Percentiles rank a stretch among this genome's conserved stretches.
These are phyloP conservation scores for Amanita pseudoporphyria DNA, from an alignment of 768 basidiomycete species.

Conservation along the genomic window DNA sequence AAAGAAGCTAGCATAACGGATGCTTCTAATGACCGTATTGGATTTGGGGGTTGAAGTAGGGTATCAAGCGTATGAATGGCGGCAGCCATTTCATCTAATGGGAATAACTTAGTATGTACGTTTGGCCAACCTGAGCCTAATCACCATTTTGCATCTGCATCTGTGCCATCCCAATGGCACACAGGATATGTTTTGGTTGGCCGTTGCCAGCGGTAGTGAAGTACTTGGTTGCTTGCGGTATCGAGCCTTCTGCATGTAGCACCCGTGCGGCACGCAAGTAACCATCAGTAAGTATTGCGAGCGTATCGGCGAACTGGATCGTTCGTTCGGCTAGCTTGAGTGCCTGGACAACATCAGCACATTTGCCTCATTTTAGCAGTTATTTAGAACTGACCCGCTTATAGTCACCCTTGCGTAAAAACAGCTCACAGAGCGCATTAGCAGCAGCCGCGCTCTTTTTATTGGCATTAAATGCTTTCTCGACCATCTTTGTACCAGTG, in stretches of 20 bases:
- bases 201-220: conserved; percentile 60
- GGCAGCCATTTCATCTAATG: conserved; percentile 69
- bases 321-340: conserved; percentile 91
- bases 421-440: conserved; percentile 73
- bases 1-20: conserved; percentile 85
- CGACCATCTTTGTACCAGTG: conserved; percentile 58
- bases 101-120: not conserved
- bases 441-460: conserved; percentile 75
- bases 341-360: conserved; percentile 36
- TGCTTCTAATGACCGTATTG: conserved; percentile 70
- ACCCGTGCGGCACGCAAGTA: conserved; percentile 79
- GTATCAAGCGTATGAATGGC: conserved; percentile 83
- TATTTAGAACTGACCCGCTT: conserved; percentile 36
- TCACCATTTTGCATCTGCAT: conserved; percentile 78
- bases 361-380: not conserved
- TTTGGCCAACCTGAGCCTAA: not conserved
- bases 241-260: conserved; percentile 59
- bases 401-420: conserved; percentile 61
- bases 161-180: conserved; percentile 79
- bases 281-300: conserved; percentile 77
- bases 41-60: conserved; percentile 55
- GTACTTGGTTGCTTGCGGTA: conserved; percentile 58
- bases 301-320: conserved; percentile 87
- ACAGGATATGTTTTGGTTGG: conserved; percentile 65
- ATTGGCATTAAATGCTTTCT: conserved; percentile 73